A percentile compares a stretch with the other conserved stretches of the same genome.
phyloP scores from a whole-genome alignment of 192 early-diverging fungal species.

The Coemansia sp. region DNA sequence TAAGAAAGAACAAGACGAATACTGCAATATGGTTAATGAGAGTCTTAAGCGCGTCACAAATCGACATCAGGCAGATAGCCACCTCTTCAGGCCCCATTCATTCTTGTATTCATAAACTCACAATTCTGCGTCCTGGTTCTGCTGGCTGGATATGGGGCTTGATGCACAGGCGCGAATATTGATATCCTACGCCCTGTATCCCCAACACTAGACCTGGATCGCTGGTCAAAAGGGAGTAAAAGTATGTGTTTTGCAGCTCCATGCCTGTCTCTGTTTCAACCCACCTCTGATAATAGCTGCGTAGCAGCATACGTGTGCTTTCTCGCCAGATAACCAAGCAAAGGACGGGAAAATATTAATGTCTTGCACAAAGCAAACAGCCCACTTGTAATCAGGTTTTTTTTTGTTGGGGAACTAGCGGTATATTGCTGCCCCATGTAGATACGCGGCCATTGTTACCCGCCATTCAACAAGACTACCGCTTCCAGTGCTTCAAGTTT shows the following conservation, averaged over 20 bases:
- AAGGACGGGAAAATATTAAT: background rate
- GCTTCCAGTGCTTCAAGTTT: background rate
- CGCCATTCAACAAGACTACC: background rate
- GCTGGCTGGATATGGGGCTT: slow-evolving; percentile 7
- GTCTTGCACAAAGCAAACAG: background rate
- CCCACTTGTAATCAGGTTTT: background rate
- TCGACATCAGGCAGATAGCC: background rate
- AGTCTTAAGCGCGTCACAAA: background rate
- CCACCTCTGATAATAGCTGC: background rate
- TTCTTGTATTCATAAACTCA: background rate
- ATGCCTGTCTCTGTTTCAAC: background rate
- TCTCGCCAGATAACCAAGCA: background rate
- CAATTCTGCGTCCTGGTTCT: background rate
- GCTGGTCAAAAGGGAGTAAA: background rate
- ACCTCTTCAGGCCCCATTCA: background rate
- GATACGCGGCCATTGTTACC: background rate
- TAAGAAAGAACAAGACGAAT: background rate
- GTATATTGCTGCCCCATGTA: background rate
- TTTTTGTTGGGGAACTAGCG: background rate
- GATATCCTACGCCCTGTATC: background rate
- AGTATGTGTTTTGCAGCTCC: background rate
- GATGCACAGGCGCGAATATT: background rate
- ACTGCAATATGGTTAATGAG: background rate
- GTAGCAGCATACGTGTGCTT: background rate
- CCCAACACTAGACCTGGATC: background rate